phyloP scores from a whole-genome alignment of 2,329 filamentous ascomycete species.

The Stagonosporopsis chrysanthemi region DNA sequence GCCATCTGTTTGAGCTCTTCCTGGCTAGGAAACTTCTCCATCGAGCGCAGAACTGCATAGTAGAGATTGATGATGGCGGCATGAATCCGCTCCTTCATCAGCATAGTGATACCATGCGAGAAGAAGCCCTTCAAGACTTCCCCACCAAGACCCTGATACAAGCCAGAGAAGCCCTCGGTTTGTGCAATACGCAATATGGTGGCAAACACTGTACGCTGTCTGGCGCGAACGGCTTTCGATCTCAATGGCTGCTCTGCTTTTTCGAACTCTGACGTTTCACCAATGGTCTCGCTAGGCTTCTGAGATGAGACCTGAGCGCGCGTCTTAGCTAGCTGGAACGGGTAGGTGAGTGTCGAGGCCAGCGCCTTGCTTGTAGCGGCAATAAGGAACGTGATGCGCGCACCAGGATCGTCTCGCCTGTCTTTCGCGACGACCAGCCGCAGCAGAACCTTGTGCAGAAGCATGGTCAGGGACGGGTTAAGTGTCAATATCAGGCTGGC shows the following conservation, averaged over 20 bases:
- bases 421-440: constrained; percentile 63
- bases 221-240: constrained; percentile 33
- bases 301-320: constrained; percentile 70
- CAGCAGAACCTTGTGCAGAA: constrained; percentile 77
- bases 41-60: constrained; percentile 66
- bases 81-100: constrained; percentile 82
- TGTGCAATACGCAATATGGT: constrained; percentile 65
- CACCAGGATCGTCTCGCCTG: constrained; percentile 61
- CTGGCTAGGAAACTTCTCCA: constrained; percentile 52
- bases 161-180: constrained; percentile 70
- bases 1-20: constrained; percentile 49
- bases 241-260: constrained; percentile 33
- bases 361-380: constrained; percentile 81
- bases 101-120: constrained; percentile 85
- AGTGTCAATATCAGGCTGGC: constrained; percentile 80
- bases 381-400: constrained; percentile 66
- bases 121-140: constrained; percentile 86
- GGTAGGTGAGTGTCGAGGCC: constrained; percentile 81
- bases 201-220: constrained; percentile 65
- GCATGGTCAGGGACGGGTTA: constrained; percentile 87
- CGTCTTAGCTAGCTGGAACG: constrained; percentile 84
- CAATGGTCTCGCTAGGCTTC: constrained; percentile 39
- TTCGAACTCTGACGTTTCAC: constrained; percentile 40
- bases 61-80: constrained; percentile 75
- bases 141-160: constrained; percentile 79